Base-by-base conservation (phyloP, 495 filamentous ascomycete species). In the Talaromyces proteolyticus region DNA sequence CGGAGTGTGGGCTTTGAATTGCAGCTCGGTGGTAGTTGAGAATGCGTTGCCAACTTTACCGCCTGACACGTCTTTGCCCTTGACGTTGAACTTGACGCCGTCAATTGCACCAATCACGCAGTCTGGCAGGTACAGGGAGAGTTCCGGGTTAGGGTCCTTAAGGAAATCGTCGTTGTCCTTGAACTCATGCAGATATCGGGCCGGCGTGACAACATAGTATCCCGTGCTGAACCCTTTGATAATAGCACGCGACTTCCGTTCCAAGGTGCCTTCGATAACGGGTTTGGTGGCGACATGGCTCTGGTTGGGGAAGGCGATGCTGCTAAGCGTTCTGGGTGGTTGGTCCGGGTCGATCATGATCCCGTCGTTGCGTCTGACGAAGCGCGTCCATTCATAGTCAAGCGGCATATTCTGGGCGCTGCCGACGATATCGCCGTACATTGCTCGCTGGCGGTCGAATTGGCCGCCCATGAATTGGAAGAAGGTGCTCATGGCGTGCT, bases 371-470 rank as follows among this genome's bases (percentile, higher is more conserved):
- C 88, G 81, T 40, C 75, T 64, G 25, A 83, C 58, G 68, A 98
- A 98, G 53, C 82, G 82, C 44, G 86, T 79, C 89, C 90, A 98
- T 67, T 98, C 93, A 49, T 94, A 93, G 56, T 95, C 87, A n/a
- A 79, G 78, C 1, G 90, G 87, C 44, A 97, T 81, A n/a, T 74
- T 72, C 66, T 95, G 87, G 1, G 83, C 75, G n/a, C 78, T 80
- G 48, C 74, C 75, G 40, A 93, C 76, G 64, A 96, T 91, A 60
- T 96, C 89, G 52, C 74, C 75, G 63, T 94, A 93, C 63, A 96
- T 81, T 14, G 77, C 69, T 49, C 84, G 87, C 18, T 84, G 82
- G 57, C 84, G 84, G 53, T 95, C 89, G n/a, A 84, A 75, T 62
- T 96, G 91, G 34, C 84, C 82, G 46, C 78, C 81, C 54, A 91